Evolutionary conservation across 495 filamentous ascomycete genomes (phyloP), one percentile per base, ranked within the genome.

Genomic region (Viridothelium virens): DNA sequence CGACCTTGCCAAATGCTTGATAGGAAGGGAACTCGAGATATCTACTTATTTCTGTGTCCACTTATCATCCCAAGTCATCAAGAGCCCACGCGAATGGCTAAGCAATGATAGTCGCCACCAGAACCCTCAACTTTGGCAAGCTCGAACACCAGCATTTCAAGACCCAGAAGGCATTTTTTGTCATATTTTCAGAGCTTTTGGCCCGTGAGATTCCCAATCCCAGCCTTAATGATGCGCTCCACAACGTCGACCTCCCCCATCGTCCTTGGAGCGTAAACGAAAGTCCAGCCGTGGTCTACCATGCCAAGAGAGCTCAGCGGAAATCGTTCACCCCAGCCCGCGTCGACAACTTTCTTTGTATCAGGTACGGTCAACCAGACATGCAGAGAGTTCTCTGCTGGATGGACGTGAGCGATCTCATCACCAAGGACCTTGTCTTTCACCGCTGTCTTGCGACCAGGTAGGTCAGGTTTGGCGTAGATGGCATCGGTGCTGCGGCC

Each of bases 251-350:
- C 74, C 72, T 96, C 90, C 25, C 79, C 81, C 66, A 87, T 82
- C 47, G 84, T 78, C 56, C 88, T 79, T 0, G 92, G 91, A 34
- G 92, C 89, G 78, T 97, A 97, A 14, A 97, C 81, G 82, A 96
- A 85, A 47, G 89, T 74, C 74, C 89, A 95, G 38, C 87, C 87
- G 11, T 75, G 74, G 1, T 90, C 89, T 63, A 84, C 81, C 69
- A 83, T 90, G 10, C 81, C 81, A 34, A 80, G 84, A 67, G 86
- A 85, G 2, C 89, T 86, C 67, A 96, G 80, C 1, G 89, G 89
- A 76, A 96, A 91, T n/a, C 91, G 80, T 75, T 96, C 84, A n/a
- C 89, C 92, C 91, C 91, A 96, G 25, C 91, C 89, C 53, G 84
- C 85, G 66, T 91, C 86, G 41, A 96, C 77, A 25, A 96, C 81